phyloP scores from a whole-genome alignment of 441 rosid species.

The Capsella rubella region DNA sequence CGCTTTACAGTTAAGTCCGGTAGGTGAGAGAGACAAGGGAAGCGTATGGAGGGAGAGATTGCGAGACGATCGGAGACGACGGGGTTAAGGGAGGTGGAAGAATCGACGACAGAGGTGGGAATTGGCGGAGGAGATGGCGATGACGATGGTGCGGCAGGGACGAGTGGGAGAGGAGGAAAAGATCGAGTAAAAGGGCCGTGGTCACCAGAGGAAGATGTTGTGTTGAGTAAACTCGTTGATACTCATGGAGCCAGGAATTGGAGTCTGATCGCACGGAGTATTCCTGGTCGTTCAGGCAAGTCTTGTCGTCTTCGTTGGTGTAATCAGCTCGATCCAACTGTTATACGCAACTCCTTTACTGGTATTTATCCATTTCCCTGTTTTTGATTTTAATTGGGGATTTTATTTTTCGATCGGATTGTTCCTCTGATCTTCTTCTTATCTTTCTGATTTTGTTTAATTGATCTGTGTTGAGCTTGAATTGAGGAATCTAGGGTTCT shows the following conservation, averaged over 20 bases:
- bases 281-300: slow-evolving; percentile 84
- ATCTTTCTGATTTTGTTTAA: slow-evolving; percentile 16
- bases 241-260: slow-evolving; percentile 84
- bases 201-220: slow-evolving; percentile 78
- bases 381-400: slow-evolving; percentile 8
- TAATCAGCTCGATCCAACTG: slow-evolving; percentile 87
- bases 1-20: slow-evolving; percentile 49
- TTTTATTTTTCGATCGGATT: background rate
- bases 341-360: slow-evolving; percentile 79
- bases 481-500: slow-evolving; percentile 35
- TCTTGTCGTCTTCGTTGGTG: slow-evolving; percentile 96
- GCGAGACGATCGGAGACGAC: slow-evolving; percentile 39
- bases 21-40: slow-evolving; percentile 28
- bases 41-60: slow-evolving; percentile 35
- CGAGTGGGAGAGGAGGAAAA: slow-evolving; percentile 44
- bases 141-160: slow-evolving; percentile 26
- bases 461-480: background rate
- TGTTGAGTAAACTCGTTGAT: slow-evolving; percentile 66
- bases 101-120: slow-evolving; percentile 25
- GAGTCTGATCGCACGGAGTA: slow-evolving; percentile 78
- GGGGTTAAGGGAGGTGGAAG: slow-evolving; percentile 41
- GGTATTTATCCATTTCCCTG: slow-evolving; percentile 38
- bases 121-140: slow-evolving; percentile 32
- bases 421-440: slow-evolving; percentile 20
- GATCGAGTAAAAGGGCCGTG: slow-evolving; percentile 77